Evolutionary conservation across 352 stramenopile species (phyloP), one percentile per base, ranked within the genome.

Genomic region (Phytophthora tubulina): DNA sequence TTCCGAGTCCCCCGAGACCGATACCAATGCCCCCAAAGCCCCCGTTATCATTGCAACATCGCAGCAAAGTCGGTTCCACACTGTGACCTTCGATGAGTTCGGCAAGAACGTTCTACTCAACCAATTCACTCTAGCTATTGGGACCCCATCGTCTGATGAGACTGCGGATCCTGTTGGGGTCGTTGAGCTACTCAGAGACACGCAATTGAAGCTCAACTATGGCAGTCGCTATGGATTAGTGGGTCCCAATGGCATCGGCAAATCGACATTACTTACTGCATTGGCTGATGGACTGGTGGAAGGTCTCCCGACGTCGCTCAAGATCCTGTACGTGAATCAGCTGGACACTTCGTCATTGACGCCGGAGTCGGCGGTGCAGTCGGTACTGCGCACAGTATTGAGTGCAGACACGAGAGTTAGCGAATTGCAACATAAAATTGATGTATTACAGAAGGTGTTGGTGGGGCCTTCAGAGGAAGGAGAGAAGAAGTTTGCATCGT

Each of bases 211-310:
- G 63, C 79, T 95, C 33, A 87, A 90, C 36, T 90, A 92, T 45
- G 87, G 87, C 10, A 70, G 78, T 38, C 75, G 82, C 31, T 93
- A 98, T 78, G 92, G 93, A 3, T 70, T 98, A 3, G 90, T 98
- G 39, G 95, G 95, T 1, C 90, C 94, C 45, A 89, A 91, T 64
- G 80, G 81, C 3, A 86, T 88, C 45, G 91, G 91, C 54, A 98
- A 98, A 72, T 98, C 94, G 33, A 98, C 96, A 17, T 76, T 99
- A 39, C 75, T 99, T 31, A 95, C 97, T 61, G 89, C 98, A 14
- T 90, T 99, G 70, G 88, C 82, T 10, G 92, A 97, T 31, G 93
- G 97, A 71, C 72, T 99, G 2, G 75, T 89, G 8, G 82, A 90
- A 65, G 76, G 79, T 0, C 63, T 90, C 9, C 79, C 82, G 35